Conservation (phyloP, 2,329 filamentous ascomycete species). For the Zasmidium angulare region DNA sequence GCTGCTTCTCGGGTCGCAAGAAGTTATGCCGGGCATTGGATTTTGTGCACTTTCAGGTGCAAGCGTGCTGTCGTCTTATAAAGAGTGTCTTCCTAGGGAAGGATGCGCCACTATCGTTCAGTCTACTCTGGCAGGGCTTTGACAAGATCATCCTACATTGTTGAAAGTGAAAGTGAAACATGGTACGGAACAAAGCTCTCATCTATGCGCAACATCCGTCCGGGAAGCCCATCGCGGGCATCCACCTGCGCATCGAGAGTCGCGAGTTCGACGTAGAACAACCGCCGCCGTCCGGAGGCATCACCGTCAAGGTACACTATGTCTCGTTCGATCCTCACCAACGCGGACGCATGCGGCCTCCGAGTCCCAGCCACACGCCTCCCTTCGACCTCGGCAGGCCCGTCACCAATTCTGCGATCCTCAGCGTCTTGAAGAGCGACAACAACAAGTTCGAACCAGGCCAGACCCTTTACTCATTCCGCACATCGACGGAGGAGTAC, state of each 20-base stretch:
- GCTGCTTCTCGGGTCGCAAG: no score
- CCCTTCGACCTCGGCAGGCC: slow-evolving; percentile 63
- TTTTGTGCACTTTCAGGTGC: no score
- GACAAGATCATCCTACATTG: no score
- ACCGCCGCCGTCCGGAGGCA: slow-evolving; percentile 61
- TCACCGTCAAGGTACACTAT: slow-evolving; percentile 70
- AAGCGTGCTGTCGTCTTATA: no score
- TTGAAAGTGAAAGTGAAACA: no score
- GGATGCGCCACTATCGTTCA: no score
- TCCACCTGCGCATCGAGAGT: slow-evolving; percentile 68
- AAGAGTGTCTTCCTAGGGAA: no score
- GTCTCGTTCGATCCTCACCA: slow-evolving; percentile 82
- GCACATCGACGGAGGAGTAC: slow-evolving; percentile 57
- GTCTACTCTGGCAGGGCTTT: no score
- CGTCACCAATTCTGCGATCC: slow-evolving; percentile 63
- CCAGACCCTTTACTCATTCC: slow-evolving; percentile 59
- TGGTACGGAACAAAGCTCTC: slow-evolving; percentile 70
- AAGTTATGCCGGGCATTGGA: no score
- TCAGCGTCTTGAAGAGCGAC: slow-evolving; percentile 70
- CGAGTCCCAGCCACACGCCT: slow-evolving; percentile 68
- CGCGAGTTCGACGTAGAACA: slow-evolving; percentile 67
- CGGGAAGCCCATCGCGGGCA: slow-evolving; percentile 66
- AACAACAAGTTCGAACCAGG: slow-evolving; percentile 62
- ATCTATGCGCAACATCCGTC: slow-evolving; percentile 70
- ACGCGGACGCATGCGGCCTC: slow-evolving; percentile 72